Evolutionary conservation across 352 stramenopile species (phyloP).

Genomic region (Phytopythium montanum): DNA sequence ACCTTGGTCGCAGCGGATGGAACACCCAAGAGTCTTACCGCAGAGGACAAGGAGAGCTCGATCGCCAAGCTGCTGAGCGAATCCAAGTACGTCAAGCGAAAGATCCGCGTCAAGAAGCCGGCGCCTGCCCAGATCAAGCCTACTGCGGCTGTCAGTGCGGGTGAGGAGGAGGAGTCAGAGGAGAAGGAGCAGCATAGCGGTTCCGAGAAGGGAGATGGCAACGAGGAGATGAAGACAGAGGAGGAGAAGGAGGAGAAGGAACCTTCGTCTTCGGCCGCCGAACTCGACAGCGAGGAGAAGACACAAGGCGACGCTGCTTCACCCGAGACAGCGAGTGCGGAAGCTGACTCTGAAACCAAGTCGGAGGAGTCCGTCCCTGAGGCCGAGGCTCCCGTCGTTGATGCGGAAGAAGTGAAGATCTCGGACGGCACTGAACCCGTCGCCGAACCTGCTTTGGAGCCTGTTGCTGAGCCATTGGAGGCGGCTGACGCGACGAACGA

Average conservation of each 20-base stretch:
- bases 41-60: slow-evolving; percentile 2
- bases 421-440: not conserved
- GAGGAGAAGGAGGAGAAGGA: slow-evolving; percentile 8
- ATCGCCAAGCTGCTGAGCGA: slow-evolving; percentile 15
- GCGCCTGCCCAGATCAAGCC: not conserved
- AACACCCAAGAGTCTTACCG: not conserved
- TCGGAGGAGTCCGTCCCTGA: not conserved
- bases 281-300: slow-evolving; percentile 7
- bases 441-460: slow-evolving; percentile 2
- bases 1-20: not conserved
- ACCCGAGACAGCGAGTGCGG: not conserved
- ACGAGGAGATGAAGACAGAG: not conserved
- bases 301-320: slow-evolving; percentile 14
- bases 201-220: not conserved
- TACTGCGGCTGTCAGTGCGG: not conserved
- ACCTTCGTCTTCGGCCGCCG: not conserved
- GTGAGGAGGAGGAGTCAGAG: not conserved
- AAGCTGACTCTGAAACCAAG: not conserved
- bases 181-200: not conserved
- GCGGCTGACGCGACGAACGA: slow-evolving; percentile 1
- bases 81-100: slow-evolving; percentile 53
- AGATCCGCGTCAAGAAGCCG: slow-evolving; percentile 25
- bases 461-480: not conserved
- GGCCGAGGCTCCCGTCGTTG: not conserved
- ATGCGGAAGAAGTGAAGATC: not conserved